phyloP scores from a whole-genome alignment of 1,284 basidiomycete genomes.

The Malassezia sp. region DNA sequence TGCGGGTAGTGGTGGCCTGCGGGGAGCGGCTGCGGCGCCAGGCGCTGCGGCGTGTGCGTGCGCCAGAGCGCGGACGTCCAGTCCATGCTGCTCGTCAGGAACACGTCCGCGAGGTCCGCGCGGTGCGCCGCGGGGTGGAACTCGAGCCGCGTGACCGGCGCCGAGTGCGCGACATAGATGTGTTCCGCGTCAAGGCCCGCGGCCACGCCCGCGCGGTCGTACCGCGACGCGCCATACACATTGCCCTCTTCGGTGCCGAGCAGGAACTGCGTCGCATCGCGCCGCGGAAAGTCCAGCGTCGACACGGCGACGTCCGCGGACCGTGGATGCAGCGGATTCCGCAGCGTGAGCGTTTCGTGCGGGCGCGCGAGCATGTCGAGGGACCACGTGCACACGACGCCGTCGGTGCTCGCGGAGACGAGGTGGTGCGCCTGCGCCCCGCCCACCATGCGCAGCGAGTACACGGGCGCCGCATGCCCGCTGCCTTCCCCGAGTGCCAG shows the following conservation, averaged over 20 bases:
- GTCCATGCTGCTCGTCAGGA: slow-evolving; percentile 55
- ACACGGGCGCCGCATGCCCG: slow-evolving; percentile 95
- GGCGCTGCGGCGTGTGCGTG: not conserved
- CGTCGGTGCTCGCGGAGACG: slow-evolving; percentile 89
- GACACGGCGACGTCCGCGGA: slow-evolving; percentile 87
- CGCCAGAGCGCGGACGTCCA: slow-evolving; percentile 39
- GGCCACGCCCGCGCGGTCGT: slow-evolving; percentile 89
- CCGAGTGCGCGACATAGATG: slow-evolving; percentile 80
- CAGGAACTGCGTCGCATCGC: slow-evolving; percentile 89
- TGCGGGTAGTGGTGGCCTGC: slow-evolving; percentile 12
- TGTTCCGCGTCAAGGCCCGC: slow-evolving; percentile 84
- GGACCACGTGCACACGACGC: slow-evolving; percentile 90
- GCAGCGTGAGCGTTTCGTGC: slow-evolving; percentile 33
- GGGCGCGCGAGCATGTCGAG: slow-evolving; percentile 97
- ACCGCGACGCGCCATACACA: slow-evolving; percentile 85
- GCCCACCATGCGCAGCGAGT: slow-evolving; percentile 91
- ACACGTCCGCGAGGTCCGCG: slow-evolving; percentile 79
- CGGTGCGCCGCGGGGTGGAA: slow-evolving; percentile 66
- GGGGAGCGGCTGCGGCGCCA: not conserved
- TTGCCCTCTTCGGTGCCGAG: slow-evolving; percentile 96
- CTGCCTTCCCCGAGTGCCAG: slow-evolving; percentile 55
- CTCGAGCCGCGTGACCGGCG: slow-evolving; percentile 80
- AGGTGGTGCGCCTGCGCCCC: slow-evolving; percentile 96
- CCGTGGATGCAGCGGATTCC: slow-evolving; percentile 25
- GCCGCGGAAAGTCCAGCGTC: slow-evolving; percentile 78